phyloP scores from a whole-genome alignment of 2,329 filamentous ascomycete species.

The Microdochium nivale region DNA sequence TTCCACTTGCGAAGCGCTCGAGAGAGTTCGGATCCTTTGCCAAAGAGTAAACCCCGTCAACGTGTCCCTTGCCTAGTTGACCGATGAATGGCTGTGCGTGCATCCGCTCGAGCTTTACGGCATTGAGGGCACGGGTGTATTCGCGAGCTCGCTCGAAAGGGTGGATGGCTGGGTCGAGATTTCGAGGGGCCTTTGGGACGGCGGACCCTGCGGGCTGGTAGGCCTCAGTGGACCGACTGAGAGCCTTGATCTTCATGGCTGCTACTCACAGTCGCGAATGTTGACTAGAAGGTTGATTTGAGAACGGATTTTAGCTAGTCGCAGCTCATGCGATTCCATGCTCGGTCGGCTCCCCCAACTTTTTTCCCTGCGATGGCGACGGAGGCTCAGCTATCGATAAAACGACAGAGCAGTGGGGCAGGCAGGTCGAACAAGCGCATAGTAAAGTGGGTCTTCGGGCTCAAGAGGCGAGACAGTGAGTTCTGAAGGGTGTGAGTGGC shows the following conservation, averaged over 20 bases:
- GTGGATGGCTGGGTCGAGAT: slow-evolving; percentile 77
- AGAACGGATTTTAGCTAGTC: neutral
- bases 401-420: neutral
- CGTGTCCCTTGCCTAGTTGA: slow-evolving; percentile 82
- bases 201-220: slow-evolving; percentile 60
- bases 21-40: slow-evolving; percentile 71
- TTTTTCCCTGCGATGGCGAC: neutral
- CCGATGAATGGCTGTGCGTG: slow-evolving; percentile 68
- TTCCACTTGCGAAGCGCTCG: slow-evolving; percentile 70
- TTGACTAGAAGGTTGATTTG: neutral
- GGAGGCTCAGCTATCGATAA: neutral
- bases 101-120: slow-evolving; percentile 85
- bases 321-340: neutral
- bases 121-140: slow-evolving; percentile 61
- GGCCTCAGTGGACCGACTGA: slow-evolving; percentile 55
- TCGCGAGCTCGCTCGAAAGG: slow-evolving; percentile 87
- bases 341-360: neutral
- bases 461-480: too few species aligned
- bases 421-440: neutral
- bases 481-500: too few species aligned
- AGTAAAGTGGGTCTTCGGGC: neutral
- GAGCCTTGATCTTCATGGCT: slow-evolving; percentile 51
- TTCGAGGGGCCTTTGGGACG: slow-evolving; percentile 56
- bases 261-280: neutral
- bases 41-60: slow-evolving; percentile 80